Conservation (phyloP, 1,139 yeast species). For the Spathaspora sp. region DNA sequence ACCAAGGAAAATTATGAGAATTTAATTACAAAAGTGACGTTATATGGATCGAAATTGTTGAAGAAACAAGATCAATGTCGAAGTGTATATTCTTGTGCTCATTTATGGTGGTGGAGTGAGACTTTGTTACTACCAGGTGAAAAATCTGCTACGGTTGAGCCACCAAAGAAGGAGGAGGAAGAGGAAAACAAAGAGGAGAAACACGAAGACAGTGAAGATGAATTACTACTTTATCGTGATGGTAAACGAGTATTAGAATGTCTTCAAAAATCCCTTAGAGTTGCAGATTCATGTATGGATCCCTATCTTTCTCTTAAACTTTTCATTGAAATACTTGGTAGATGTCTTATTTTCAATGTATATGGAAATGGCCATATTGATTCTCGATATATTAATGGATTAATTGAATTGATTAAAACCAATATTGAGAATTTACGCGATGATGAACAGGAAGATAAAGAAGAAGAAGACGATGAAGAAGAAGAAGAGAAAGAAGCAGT, state of each 20-base stretch:
- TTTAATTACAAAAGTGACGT: conserved; percentile 78
- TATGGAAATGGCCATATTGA: conserved; percentile 78
- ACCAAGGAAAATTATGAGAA: conserved; percentile 68
- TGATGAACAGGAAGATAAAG: conserved; percentile 19
- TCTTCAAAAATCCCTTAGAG: conserved; percentile 67
- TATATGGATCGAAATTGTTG: conserved; percentile 83
- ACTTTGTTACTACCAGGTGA: conserved; percentile 23
- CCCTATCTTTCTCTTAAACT: conserved; percentile 73
- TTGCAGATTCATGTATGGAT: conserved; percentile 93
- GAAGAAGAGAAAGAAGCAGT: conserved; percentile 33
- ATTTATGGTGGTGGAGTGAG: conserved; percentile 92
- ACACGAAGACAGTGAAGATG: conserved; percentile 8
- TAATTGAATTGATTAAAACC: conserved; percentile 79
- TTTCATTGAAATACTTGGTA: conserved; percentile 85
- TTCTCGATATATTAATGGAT: conserved; percentile 75
- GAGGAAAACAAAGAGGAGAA: conserved; percentile 16
- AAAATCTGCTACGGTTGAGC: conserved; percentile 23
- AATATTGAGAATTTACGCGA: conserved; percentile 59
- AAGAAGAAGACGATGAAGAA: conserved; percentile 3
- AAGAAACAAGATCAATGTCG: conserved; percentile 95
- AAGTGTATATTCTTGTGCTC: conserved; percentile 83
- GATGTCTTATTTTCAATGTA: conserved; percentile 80
- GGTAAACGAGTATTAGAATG: conserved; percentile 49
- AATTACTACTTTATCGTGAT: conserved; percentile 27
- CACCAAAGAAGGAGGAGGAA: conserved; percentile 22